Evolutionary conservation across 2,329 filamentous ascomycete species (phyloP).

Genomic region (Clonostachys solani): DNA sequence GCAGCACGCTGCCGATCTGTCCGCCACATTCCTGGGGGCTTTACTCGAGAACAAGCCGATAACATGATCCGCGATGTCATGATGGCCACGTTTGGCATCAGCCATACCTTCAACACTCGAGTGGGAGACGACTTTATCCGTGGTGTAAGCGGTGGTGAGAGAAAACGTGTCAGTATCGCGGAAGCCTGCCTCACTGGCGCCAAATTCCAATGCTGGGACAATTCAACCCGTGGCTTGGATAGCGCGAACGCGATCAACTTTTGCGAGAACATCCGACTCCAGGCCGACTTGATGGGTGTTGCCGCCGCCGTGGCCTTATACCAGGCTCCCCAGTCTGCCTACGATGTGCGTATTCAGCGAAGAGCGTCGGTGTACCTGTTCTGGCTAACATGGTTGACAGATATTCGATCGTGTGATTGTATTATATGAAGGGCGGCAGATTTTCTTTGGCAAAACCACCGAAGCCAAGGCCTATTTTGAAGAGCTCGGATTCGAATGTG

Average conservation of each 20-base stretch:
- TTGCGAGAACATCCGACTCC: constrained; percentile 50
- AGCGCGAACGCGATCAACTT: constrained; percentile 59
- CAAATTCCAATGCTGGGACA: constrained; percentile 63
- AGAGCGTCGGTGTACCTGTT: neutral
- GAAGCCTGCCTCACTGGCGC: constrained; percentile 48
- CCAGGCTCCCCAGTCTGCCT: constrained; percentile 61
- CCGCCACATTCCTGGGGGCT: constrained; percentile 42
- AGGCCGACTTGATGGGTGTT: constrained; percentile 68
- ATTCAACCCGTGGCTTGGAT: constrained; percentile 58
- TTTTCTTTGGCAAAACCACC: constrained; percentile 58
- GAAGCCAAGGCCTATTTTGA: constrained; percentile 59
- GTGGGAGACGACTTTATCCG: constrained; percentile 59
- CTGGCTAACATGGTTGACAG: constrained; percentile 40
- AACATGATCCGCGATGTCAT: constrained; percentile 44
- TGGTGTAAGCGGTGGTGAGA: constrained; percentile 47
- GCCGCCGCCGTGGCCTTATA: constrained; percentile 69
- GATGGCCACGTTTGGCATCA: constrained; percentile 59
- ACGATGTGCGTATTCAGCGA: constrained; percentile 55
- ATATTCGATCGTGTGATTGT: constrained; percentile 55
- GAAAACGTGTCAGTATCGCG: constrained; percentile 65
- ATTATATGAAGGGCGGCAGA: constrained; percentile 56
- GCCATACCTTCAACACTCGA: constrained; percentile 55
- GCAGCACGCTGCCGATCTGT: constrained; percentile 58
- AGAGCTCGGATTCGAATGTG: constrained; percentile 58
- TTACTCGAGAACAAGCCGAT: constrained; percentile 31